These are phyloP conservation scores for Nannizziopsis arthrosporioides DNA, from an alignment of 2,329 filamentous ascomycete species.

Conservation along the genomic window DNA sequence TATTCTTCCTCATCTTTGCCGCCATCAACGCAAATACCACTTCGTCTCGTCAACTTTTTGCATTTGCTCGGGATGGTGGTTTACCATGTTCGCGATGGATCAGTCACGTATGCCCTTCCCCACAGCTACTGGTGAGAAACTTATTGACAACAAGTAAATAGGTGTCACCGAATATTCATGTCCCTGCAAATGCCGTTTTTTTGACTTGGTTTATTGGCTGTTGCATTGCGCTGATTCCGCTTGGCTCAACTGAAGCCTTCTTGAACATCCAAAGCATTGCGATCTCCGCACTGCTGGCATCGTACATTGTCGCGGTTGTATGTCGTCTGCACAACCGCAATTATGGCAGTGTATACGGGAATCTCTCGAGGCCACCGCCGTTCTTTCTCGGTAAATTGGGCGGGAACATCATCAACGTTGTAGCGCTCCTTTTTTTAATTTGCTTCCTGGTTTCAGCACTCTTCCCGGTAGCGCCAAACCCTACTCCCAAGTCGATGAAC, in stretches of 20 bases:
- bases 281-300: conserved; percentile 31
- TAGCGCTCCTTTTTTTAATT: conserved; percentile 30
- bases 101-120: conserved; percentile 25
- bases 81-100: conserved; percentile 32
- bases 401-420: conserved; percentile 36
- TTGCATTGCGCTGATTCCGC: conserved; percentile 42
- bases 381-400: conserved; percentile 29
- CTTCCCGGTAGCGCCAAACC: conserved; percentile 30
- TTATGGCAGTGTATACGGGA: conserved; percentile 9
- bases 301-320: conserved; percentile 38
- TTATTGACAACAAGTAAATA: conserved; percentile 13
- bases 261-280: conserved; percentile 36
- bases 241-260: conserved; percentile 38
- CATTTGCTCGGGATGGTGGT: conserved; percentile 39
- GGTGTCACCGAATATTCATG: conserved; percentile 29
- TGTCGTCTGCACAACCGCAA: conserved; percentile 25
- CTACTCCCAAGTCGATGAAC: conserved; percentile 34
- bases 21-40: conserved; percentile 41
- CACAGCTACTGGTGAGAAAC: neutral
- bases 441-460: conserved; percentile 35
- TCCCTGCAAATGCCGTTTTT: conserved; percentile 39
- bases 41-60: conserved; percentile 47
- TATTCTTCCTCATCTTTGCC: conserved; percentile 22
- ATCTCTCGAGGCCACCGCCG: conserved; percentile 3
- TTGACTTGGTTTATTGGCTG: conserved; percentile 36